Base-by-base conservation (phyloP, 176 grass and related monocot genomes). In the Oryza longistaminata region DNA sequence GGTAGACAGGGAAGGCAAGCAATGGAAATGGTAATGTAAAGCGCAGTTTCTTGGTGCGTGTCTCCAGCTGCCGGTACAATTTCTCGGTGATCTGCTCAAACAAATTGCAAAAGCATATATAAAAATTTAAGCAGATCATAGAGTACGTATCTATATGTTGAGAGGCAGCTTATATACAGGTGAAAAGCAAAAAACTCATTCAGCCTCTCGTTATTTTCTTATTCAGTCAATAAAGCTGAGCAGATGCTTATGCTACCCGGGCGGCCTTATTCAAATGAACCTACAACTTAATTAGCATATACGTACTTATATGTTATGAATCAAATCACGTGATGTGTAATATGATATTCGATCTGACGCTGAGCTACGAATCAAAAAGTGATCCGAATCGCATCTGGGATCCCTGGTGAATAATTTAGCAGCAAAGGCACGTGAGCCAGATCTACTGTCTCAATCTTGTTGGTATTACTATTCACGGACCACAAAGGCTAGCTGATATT, bases 1-100 rank as follows among this genome's bases (percentile, higher is more conserved):
- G 86, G 77, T 98, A 98, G 31, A 84, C 13, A 21, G 96, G 96
- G 82, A 90, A 98, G 19, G 93, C 90, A 22, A 95, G 83, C 60
- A 98, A 68, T 3, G 88, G 93, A 4, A 90, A 94, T 3, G 96
- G 96, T 8, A 87, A 9, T 0, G 89, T 87, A 75, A 90, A 98
- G 22, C 91, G 87, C 11, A 98, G 74, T 70, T 78, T 92, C 81
- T 88, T 91, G 11, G 86, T 86, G 55, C 52, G 43, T 48, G 68
- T 9, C 17, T 88, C 83, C 70, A 98, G 71, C 25, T 74, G 52
- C 74, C 68, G 84, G 86, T 92, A 98, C 7, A 83, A 15, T 68
- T 73, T 89, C 79, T 98, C 96, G 12, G 91, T 86, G 26, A 98
- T 81, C 96, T 98, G 89, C 22, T 73, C 65, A 64, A 39, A 87